Conservation (phyloP, 2,329 filamentous ascomycete genomes). For the Ophiosphaerella herpotricha region DNA sequence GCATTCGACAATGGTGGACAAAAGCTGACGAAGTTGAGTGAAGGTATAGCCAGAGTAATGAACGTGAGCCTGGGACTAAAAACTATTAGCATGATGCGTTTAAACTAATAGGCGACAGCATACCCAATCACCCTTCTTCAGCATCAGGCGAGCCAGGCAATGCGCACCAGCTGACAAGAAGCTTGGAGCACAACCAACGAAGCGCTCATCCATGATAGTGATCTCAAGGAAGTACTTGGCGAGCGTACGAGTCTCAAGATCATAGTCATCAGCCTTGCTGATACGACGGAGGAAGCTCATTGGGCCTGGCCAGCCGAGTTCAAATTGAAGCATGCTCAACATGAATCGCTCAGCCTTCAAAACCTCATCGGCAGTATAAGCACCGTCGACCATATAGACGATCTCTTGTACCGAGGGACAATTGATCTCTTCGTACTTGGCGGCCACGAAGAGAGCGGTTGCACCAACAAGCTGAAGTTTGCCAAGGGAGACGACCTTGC, state of each 20-base stretch:
- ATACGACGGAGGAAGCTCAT: conserved; percentile 98
- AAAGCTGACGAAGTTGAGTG: conserved; percentile 76
- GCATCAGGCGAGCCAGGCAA: conserved; percentile 84
- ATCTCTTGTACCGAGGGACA: conserved; percentile 94
- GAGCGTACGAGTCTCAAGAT: conserved; percentile 90
- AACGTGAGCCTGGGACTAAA: conserved; percentile 77
- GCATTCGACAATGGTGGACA: conserved; percentile 82
- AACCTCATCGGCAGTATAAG: conserved; percentile 88
- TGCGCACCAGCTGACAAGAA: conserved; percentile 90
- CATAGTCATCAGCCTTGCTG: conserved; percentile 98
- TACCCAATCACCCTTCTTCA: conserved; percentile 94
- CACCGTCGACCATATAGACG: conserved; percentile 96
- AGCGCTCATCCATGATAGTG: conserved; percentile 96
- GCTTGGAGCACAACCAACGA: conserved; percentile 88
- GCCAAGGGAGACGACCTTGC: conserved; percentile 90
- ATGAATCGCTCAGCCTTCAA: conserved; percentile 98
- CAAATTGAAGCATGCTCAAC: conserved; percentile 94
- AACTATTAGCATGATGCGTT: conserved; percentile 41
- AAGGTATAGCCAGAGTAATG: conserved; percentile 95
- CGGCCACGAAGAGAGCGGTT: conserved; percentile 91
- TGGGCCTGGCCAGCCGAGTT: conserved; percentile 96
- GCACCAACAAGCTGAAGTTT: conserved; percentile 96
- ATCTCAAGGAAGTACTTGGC: conserved; percentile 98
- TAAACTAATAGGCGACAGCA: conserved; percentile 40
- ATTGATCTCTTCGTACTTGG: conserved; percentile 99